These are phyloP conservation scores for sweet orange (Citrus sinensis) DNA, from an alignment of 345 rosid genomes.

Conservation along the genomic window DVS_A1.0 CM039164.1:19078001-19078500, in stretches of 20 bases:
- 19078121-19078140: conserved; percentile 96
- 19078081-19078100: background rate
- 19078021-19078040: background rate
- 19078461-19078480: background rate
- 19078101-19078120: conserved; percentile 70
- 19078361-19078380: background rate
- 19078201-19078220: conserved; percentile 7
- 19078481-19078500: background rate
- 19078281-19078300: background rate
- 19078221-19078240: background rate
- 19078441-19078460: background rate
- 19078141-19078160: conserved; percentile 92
- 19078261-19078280: background rate
- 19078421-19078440: background rate
- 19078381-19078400: background rate
- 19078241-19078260: background rate
- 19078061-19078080: background rate
- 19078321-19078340: background rate
- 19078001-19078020: conserved; percentile 21
- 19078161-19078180: conserved; percentile 79
- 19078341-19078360: background rate
- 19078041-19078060: background rate
- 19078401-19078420: background rate
- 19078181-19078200: conserved; percentile 79
- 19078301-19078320: background rate